phyloP scores from a whole-genome alignment of 169 alveolate genomes.

The Plasmodium inui region DNA sequence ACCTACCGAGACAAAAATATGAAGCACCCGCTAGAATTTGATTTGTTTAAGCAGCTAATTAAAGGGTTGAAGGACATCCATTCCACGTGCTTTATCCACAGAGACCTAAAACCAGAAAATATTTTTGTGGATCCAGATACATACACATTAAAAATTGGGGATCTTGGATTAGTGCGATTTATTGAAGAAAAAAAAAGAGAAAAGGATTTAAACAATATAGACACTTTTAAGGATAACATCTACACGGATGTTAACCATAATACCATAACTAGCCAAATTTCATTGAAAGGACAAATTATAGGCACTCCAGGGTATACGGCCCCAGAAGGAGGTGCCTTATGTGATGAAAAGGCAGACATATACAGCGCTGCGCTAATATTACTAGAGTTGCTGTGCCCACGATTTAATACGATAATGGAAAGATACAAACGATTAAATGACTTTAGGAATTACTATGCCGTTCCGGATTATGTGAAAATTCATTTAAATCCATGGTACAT shows the following conservation, averaged over 20 bases:
- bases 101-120: slow-evolving; percentile 94
- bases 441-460: slow-evolving; percentile 84
- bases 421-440: slow-evolving; percentile 87
- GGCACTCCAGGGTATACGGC: slow-evolving; percentile 94
- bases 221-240: slow-evolving; percentile 47
- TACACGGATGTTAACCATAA: slow-evolving; percentile 70
- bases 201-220: slow-evolving; percentile 65
- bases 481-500: slow-evolving; percentile 86
- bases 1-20: slow-evolving; percentile 73
- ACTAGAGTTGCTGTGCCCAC: slow-evolving; percentile 90
- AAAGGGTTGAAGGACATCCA: slow-evolving; percentile 92
- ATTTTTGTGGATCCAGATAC: slow-evolving; percentile 89
- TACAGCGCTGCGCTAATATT: slow-evolving; percentile 91
- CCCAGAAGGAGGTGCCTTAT: slow-evolving; percentile 93
- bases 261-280: slow-evolving; percentile 77
- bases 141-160: slow-evolving; percentile 90
- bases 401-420: slow-evolving; percentile 91
- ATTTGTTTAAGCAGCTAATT: slow-evolving; percentile 88
- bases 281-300: slow-evolving; percentile 89
- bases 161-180: slow-evolving; percentile 91
- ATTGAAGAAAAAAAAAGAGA: slow-evolving; percentile 83
- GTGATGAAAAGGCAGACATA: slow-evolving; percentile 93
- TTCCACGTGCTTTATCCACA: slow-evolving; percentile 90
- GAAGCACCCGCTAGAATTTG: slow-evolving; percentile 83
- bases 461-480: slow-evolving; percentile 85